phyloP scores from a whole-genome alignment of 331 rosid species.

The Pyracantha coccinea region DNA sequence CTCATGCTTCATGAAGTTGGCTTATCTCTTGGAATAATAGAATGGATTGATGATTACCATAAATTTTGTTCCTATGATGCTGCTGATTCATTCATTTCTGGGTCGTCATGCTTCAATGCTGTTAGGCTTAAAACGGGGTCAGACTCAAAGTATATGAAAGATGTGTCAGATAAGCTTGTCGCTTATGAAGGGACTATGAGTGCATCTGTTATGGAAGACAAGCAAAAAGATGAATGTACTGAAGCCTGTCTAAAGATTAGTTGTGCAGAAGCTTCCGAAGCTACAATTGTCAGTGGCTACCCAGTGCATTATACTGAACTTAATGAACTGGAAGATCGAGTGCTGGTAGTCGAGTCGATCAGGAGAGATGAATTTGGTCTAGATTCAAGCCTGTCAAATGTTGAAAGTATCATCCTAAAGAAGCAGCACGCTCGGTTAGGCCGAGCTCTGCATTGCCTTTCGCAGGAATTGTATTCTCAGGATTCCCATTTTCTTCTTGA shows the following conservation, averaged over 20 bases:
- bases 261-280: conserved; percentile 21
- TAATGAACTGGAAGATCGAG: conserved; percentile 44
- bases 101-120: conserved; percentile 27
- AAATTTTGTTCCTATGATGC: conserved; percentile 30
- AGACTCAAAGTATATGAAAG: conserved; percentile 22
- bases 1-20: conserved; percentile 91
- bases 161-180: conserved; percentile 16
- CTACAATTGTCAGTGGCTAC: conserved; percentile 20
- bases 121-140: conserved; percentile 16
- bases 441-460: conserved; percentile 95
- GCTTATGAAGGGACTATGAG: conserved; percentile 28
- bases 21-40: conserved; percentile 58
- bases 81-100: conserved; percentile 21
- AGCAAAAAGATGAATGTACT: conserved; percentile 15
- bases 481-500: conserved; percentile 98
- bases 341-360: conserved; percentile 56
- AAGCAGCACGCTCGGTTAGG: conserved; percentile 96
- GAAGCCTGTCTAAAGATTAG: conserved; percentile 11
- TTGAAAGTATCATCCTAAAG: conserved; percentile 60
- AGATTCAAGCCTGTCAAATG: conserved; percentile 53
- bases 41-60: conserved; percentile 74
- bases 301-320: conserved; percentile 17
- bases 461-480: conserved; percentile 91
- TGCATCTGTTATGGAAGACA: conserved; percentile 12
- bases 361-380: conserved; percentile 94